Conservation (phyloP, 768 basidiomycete species). For the Phanerochaete carnosa region DNA sequence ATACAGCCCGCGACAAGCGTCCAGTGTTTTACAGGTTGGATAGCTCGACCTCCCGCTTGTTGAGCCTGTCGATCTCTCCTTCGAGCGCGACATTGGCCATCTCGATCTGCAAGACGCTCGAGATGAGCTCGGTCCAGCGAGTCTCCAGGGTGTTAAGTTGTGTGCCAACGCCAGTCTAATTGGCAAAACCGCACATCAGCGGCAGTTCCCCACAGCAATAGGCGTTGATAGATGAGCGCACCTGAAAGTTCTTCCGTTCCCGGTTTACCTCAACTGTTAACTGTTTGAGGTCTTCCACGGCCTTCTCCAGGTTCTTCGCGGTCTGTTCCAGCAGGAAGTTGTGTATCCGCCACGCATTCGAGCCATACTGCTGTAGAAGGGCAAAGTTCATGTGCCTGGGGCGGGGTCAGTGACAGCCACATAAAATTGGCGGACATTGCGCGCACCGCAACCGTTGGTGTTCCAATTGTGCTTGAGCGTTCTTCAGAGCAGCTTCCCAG, state of each 20-base stretch:
- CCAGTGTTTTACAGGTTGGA: conserved; percentile 27
- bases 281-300: conserved; percentile 75
- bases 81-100: conserved; percentile 92
- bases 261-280: conserved; percentile 84
- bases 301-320: conserved; percentile 65
- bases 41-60: conserved; percentile 59
- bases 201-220: background rate
- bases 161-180: conserved; percentile 71
- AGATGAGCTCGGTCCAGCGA: conserved; percentile 91
- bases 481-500: conserved; percentile 72
- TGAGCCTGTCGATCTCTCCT: conserved; percentile 65
- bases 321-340: conserved; percentile 85
- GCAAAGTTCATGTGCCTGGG: conserved; percentile 80
- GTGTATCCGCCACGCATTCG: conserved; percentile 89
- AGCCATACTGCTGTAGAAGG: conserved; percentile 80
- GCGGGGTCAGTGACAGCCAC: background rate
- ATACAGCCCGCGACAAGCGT: conserved; percentile 8
- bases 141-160: conserved; percentile 82
- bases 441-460: conserved; percentile 77
- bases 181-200: background rate
- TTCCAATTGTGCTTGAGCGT: conserved; percentile 80
- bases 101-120: conserved; percentile 88
- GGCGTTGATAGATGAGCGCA: conserved; percentile 24
- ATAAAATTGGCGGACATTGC: background rate
- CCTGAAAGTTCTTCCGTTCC: conserved; percentile 84